Evolutionary conservation across 768 basidiomycete genomes (phyloP).

Genomic region (Pleurotus tuber-regium): DNA sequence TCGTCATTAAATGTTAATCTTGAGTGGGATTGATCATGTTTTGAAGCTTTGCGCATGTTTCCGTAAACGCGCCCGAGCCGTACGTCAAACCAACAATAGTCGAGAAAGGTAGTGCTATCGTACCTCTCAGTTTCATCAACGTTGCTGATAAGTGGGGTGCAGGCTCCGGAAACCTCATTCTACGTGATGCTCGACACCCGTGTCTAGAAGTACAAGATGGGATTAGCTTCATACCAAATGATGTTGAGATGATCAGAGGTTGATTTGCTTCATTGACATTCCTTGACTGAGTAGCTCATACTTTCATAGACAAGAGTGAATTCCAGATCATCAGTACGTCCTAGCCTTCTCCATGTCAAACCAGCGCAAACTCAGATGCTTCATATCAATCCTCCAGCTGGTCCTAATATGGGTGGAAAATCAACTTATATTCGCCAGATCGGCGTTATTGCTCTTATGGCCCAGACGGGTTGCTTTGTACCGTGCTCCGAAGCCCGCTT

Average conservation of each 20-base stretch:
- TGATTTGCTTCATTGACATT: slow-evolving; percentile 13
- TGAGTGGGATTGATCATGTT: too few species aligned
- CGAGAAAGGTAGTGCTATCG: slow-evolving; percentile 58
- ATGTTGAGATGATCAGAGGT: slow-evolving; percentile 93
- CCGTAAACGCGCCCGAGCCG: slow-evolving; percentile 79
- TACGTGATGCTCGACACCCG: slow-evolving; percentile 90
- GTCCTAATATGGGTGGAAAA: slow-evolving; percentile 99
- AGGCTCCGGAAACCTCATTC: slow-evolving; percentile 79
- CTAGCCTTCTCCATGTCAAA: too few species aligned
- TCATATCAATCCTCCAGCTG: slow-evolving; percentile 47
- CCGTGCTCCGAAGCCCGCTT: slow-evolving; percentile 84
- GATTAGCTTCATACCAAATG: slow-evolving; percentile 92
- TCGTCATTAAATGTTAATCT: too few species aligned
- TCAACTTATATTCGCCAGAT: slow-evolving; percentile 95
- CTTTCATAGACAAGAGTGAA: slow-evolving; percentile 67
- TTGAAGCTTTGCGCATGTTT: slow-evolving; percentile 85
- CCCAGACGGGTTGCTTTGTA: slow-evolving; percentile 93
- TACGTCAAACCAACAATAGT: slow-evolving; percentile 85
- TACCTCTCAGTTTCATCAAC: background rate
- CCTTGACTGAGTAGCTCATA: background rate
- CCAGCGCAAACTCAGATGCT: background rate
- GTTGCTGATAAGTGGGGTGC: background rate
- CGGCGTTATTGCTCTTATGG: slow-evolving; percentile 96
- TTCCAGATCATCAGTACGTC: slow-evolving; percentile 89
- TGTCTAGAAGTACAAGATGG: slow-evolving; percentile 97